A percentile compares a stretch with the other conserved stretches of the same genome.
Conservation (phyloP, 805 yeast species). For the Metschnikowia aberdeeniae region DNA sequence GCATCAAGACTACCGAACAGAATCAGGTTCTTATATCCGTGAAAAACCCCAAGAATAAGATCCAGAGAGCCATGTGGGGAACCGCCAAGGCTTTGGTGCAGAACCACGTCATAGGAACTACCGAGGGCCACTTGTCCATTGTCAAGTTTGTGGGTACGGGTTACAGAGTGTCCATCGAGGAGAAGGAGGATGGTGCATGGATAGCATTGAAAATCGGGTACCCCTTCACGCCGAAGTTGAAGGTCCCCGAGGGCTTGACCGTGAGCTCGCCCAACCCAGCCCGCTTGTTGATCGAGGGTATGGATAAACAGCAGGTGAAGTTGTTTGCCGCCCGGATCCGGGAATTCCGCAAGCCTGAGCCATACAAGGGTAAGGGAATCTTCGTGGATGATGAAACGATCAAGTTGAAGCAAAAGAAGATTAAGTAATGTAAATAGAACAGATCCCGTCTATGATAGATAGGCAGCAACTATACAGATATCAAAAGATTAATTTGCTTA, state of each 20-base stretch:
- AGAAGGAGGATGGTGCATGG: slow-evolving; percentile 46
- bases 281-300: slow-evolving; percentile 78
- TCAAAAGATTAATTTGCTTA: background rate
- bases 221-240: slow-evolving; percentile 71
- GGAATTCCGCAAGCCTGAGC: slow-evolving; percentile 91
- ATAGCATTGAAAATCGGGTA: slow-evolving; percentile 84
- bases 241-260: slow-evolving; percentile 70
- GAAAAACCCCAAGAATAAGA: slow-evolving; percentile 49
- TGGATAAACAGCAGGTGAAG: slow-evolving; percentile 81
- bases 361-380: slow-evolving; percentile 97
- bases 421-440: slow-evolving; percentile 51
- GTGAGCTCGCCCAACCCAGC: slow-evolving; percentile 84
- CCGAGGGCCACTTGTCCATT: slow-evolving; percentile 88
- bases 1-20: slow-evolving; percentile 30
- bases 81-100: slow-evolving; percentile 75
- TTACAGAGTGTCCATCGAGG: slow-evolving; percentile 80
- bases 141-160: slow-evolving; percentile 95
- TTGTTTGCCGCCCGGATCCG: slow-evolving; percentile 86
- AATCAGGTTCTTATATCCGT: slow-evolving; percentile 52
- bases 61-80: slow-evolving; percentile 93
- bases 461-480: too few relatives aligned
- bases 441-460: background rate
- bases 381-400: slow-evolving; percentile 89
- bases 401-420: slow-evolving; percentile 85
- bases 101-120: slow-evolving; percentile 80